phyloP scores from a whole-genome alignment of 495 filamentous ascomycete species.

The Cercophora scortea region DNA sequence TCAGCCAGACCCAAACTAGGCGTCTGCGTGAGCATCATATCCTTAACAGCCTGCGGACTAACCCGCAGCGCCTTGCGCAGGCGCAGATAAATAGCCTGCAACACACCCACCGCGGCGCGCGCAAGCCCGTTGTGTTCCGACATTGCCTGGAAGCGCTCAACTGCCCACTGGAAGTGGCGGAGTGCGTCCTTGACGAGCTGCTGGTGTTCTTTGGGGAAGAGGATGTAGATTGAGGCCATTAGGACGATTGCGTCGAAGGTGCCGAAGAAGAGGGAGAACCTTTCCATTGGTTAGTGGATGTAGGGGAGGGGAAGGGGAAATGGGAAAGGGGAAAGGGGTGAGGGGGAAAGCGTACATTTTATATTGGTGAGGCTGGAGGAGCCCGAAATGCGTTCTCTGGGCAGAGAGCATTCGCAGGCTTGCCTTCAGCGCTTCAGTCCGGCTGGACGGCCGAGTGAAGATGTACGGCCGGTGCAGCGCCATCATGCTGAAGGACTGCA shows the following conservation, averaged over 20 bases:
- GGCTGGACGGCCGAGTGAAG: conserved; percentile 45
- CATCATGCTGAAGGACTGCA: conserved; percentile 46
- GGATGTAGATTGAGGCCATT: conserved; percentile 49
- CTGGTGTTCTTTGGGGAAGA: conserved; percentile 41
- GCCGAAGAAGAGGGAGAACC: conserved; percentile 44
- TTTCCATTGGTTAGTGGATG: conserved; percentile 1
- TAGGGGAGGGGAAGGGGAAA: conserved; percentile 1
- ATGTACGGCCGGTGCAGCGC: conserved; percentile 57
- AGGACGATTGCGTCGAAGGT: conserved; percentile 58
- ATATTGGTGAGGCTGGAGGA: conserved; percentile 42
- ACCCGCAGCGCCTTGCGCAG: conserved; percentile 35
- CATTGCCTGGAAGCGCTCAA: conserved; percentile 46
- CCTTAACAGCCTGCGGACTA: conserved; percentile 3
- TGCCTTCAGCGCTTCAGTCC: conserved; percentile 46
- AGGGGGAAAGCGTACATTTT: conserved; percentile 31
- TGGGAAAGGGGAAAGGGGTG: conserved; percentile 8
- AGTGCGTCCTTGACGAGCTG: conserved; percentile 34
- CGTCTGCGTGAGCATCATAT: neutral
- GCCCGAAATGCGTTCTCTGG: conserved; percentile 42
- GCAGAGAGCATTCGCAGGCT: conserved; percentile 47
- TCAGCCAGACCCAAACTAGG: neutral
- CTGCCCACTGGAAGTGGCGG: conserved; percentile 46
- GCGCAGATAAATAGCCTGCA: conserved; percentile 37
- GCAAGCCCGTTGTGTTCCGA: conserved; percentile 41
- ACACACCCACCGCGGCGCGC: conserved; percentile 43